Evolutionary conservation across 1,284 basidiomycete genomes (phyloP).

Genomic region (Ganoderma meredithae): DNA sequence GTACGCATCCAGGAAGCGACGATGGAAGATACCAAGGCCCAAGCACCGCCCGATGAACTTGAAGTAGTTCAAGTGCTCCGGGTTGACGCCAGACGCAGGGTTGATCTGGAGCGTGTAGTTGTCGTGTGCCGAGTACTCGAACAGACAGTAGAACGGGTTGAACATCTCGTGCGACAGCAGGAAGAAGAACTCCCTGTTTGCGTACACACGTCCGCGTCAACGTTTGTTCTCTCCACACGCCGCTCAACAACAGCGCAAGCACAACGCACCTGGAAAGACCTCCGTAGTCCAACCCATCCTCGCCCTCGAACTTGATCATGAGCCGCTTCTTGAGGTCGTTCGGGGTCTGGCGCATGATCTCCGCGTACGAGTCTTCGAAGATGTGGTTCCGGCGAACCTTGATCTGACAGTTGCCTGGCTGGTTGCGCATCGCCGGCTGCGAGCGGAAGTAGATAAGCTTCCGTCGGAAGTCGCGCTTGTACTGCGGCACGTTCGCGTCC

Average conservation of each 20-base stretch:
- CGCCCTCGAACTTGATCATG: conserved; percentile 99
- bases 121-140: conserved; percentile 99
- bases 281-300: conserved; percentile 98
- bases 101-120: conserved; percentile 99
- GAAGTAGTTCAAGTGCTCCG: conserved; percentile 99
- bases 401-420: conserved; percentile 94
- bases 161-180: conserved; percentile 98
- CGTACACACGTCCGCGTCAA: not conserved
- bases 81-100: conserved; percentile 97
- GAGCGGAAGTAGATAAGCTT: conserved; percentile 99
- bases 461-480: conserved; percentile 98
- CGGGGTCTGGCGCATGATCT: conserved; percentile 94
- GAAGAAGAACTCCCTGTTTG: conserved; percentile 97
- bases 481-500: conserved; percentile 97
- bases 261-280: conserved; percentile 86
- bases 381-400: conserved; percentile 94
- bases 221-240: not conserved
- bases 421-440: conserved; percentile 92
- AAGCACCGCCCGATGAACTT: conserved; percentile 97
- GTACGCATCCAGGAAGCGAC: conserved; percentile 98
- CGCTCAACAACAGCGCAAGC: not conserved
- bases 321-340: conserved; percentile 96
- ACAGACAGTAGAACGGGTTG: conserved; percentile 99
- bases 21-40: conserved; percentile 97
- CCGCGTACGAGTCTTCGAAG: conserved; percentile 95